Conservation (phyloP, 371 early-diverging fungal species). For the Apophysomyces variabilis region DNA sequence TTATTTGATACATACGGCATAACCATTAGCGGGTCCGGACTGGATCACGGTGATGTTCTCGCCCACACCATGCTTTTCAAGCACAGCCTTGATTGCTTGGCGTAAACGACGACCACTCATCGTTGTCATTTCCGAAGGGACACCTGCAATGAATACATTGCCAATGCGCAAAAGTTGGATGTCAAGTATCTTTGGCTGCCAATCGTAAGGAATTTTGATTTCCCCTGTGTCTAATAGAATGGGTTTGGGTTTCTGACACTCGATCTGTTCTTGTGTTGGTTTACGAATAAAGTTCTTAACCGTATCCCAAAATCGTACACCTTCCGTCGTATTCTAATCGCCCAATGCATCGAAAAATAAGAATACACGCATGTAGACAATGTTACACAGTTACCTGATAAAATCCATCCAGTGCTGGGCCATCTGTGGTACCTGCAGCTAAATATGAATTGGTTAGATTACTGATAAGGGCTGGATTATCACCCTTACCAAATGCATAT, state of each 20-base stretch:
- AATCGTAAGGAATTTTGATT: slow-evolving; percentile 48
- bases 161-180: slow-evolving; percentile 59
- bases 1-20: slow-evolving; percentile 36
- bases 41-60: slow-evolving; percentile 55
- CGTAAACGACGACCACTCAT: slow-evolving; percentile 69
- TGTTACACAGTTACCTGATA: slow-evolving; percentile 35
- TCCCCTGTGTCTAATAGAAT: slow-evolving; percentile 70
- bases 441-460: slow-evolving; percentile 5
- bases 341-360: not conserved
- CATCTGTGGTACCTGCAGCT: slow-evolving; percentile 75
- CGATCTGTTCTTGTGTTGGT: slow-evolving; percentile 42
- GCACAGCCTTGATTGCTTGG: slow-evolving; percentile 45
- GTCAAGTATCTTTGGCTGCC: slow-evolving; percentile 63
- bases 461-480: not conserved
- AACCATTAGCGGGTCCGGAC: slow-evolving; percentile 60
- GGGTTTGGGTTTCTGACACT: slow-evolving; percentile 70
- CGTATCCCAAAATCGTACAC: slow-evolving; percentile 54
- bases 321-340: slow-evolving; percentile 40
- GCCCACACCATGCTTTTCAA: slow-evolving; percentile 39
- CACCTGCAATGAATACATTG: slow-evolving; percentile 61
- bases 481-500: slow-evolving; percentile 45
- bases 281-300: slow-evolving; percentile 44
- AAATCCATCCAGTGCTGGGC: slow-evolving; percentile 48
- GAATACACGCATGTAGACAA: not conserved
- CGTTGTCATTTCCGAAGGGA: slow-evolving; percentile 69